Evolutionary conservation across 164 flowering plant genomes (phyloP).

Genomic region (Chimonanthus salicifolius): DNA sequence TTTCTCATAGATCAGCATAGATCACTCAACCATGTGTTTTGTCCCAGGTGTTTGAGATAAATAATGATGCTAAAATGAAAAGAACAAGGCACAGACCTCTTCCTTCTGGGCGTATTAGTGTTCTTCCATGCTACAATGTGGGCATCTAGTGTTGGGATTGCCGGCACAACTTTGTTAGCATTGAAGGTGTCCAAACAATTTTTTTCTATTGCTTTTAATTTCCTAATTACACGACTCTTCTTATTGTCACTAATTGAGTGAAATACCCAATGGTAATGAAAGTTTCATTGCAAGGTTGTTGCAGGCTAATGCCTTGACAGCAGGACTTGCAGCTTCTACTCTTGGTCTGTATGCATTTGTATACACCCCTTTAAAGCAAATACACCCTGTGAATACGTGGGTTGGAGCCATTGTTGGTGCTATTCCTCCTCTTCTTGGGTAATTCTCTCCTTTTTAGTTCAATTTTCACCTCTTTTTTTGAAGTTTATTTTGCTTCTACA

Average conservation of each 20-base stretch:
- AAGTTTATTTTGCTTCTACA: background rate
- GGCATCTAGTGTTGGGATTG: conserved; percentile 71
- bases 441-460: conserved; percentile 12
- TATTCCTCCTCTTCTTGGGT: conserved; percentile 98
- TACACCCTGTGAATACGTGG: conserved; percentile 96
- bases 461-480: background rate
- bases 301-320: conserved; percentile 91
- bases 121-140: conserved; percentile 74
- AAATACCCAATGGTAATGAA: conserved; percentile 24
- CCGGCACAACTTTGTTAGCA: conserved; percentile 77
- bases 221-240: background rate
- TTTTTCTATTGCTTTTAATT: conserved; percentile 1
- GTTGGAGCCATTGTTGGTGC: conserved; percentile 99
- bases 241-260: background rate
- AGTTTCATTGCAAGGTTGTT: conserved; percentile 55
- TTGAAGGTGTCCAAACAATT: conserved; percentile 53
- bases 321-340: conserved; percentile 92
- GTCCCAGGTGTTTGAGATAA: conserved; percentile 70
- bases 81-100: conserved; percentile 85
- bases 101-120: conserved; percentile 77
- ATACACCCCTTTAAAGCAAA: conserved; percentile 93
- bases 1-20: background rate
- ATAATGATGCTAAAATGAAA: conserved; percentile 91
- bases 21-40: background rate
- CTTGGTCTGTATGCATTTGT: conserved; percentile 85